Conservation (phyloP, 352 stramenopile genomes). For the Phytophthora crassamura region DNA sequence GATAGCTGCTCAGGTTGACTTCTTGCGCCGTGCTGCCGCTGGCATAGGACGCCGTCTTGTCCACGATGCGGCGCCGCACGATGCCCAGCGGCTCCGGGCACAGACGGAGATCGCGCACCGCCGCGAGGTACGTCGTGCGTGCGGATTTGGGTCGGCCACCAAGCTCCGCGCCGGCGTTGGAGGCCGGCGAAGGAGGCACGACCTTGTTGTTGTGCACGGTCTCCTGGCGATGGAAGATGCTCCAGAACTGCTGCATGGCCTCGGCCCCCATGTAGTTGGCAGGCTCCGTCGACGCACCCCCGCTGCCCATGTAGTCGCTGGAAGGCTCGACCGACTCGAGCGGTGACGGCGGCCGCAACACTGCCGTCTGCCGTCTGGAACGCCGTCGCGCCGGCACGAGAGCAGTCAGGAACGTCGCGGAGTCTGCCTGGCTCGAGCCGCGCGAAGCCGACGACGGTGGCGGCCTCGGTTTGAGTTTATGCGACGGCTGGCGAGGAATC, state of each 20-base stretch:
- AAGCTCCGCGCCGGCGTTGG: neutral
- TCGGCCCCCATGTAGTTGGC: constrained; percentile 71
- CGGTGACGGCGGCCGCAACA: constrained; percentile 64
- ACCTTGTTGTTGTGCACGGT: constrained; percentile 60
- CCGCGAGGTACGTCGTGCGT: constrained; percentile 68
- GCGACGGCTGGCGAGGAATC: constrained; percentile 4
- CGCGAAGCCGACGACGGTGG: constrained; percentile 13
- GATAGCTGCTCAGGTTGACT: constrained; percentile 76
- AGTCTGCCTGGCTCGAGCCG: constrained; percentile 4
- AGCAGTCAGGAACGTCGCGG: constrained; percentile 61
- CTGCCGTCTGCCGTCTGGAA: constrained; percentile 18
- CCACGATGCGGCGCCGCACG: constrained; percentile 54
- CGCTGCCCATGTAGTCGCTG: constrained; percentile 26
- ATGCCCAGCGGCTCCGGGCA: constrained; percentile 75
- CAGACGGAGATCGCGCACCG: constrained; percentile 60
- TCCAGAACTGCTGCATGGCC: constrained; percentile 71
- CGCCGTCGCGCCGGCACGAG: constrained; percentile 28
- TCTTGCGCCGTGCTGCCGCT: constrained; percentile 58
- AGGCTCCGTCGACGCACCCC: constrained; percentile 7
- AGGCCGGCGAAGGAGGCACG: constrained; percentile 4
- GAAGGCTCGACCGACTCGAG: constrained; percentile 48
- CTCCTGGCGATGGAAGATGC: constrained; percentile 76
- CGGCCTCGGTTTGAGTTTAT: constrained; percentile 24
- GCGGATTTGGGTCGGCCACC: constrained; percentile 50
- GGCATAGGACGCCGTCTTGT: constrained; percentile 55